Evolutionary conservation across 768 basidiomycete genomes (phyloP).

Genomic region (Dentipellis sp.): DNA sequence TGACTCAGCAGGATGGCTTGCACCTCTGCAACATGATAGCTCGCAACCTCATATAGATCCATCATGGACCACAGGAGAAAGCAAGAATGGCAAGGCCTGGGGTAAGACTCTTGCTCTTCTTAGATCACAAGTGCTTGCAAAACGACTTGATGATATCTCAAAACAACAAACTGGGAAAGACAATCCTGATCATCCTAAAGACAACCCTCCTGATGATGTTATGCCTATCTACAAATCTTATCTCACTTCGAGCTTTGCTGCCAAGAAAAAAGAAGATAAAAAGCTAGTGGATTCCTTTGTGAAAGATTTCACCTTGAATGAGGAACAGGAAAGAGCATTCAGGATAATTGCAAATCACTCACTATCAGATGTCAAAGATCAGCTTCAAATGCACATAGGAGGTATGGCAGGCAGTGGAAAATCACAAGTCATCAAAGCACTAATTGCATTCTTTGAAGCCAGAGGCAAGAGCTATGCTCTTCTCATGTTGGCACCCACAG

Average conservation of each 20-base stretch:
- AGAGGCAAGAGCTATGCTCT: conserved; percentile 6
- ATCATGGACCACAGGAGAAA: too few relatives aligned
- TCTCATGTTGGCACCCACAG: conserved; percentile 14
- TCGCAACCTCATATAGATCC: too few relatives aligned
- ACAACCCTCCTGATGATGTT: not conserved
- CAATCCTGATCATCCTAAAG: not conserved
- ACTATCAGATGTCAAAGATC: not conserved
- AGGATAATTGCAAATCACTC: conserved; percentile 14
- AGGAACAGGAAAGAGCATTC: conserved; percentile 14
- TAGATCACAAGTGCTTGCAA: not conserved
- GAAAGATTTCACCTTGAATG: conserved; percentile 7
- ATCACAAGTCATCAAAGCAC: conserved; percentile 12
- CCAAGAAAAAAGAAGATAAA: not conserved
- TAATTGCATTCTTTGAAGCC: conserved; percentile 9
- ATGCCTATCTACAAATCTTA: not conserved
- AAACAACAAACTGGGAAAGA: not conserved
- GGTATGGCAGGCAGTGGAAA: conserved; percentile 17
- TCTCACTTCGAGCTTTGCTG: not conserved
- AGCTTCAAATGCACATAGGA: conserved; percentile 7
- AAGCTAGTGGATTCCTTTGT: not conserved
- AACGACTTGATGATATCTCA: not conserved
- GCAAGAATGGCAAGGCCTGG: not conserved
- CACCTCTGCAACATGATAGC: too few relatives aligned
- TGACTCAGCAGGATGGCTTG: too few relatives aligned
- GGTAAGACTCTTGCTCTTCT: not conserved